Base-by-base conservation (phyloP, 345 rosid species). In the Populus nigra region DNA sequence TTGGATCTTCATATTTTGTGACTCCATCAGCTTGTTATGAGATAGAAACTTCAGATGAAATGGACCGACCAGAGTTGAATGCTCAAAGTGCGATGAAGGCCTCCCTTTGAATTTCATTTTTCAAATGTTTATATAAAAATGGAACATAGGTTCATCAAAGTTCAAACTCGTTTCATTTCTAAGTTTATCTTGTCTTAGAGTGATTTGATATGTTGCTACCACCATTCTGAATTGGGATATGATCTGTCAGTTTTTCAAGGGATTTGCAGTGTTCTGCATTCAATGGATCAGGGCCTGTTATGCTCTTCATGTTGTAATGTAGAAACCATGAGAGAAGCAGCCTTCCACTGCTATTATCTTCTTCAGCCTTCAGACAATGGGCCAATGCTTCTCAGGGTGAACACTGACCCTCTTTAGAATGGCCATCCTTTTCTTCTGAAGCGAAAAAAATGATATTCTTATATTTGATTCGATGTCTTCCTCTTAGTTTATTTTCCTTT, bases 311-410 rank as follows among this genome's bases (percentile, higher is more conserved):
- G 83, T 65, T 87, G 92, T 82, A 89, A 91, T 82, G 29, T 87
- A 75, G 91, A 92, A 77, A 84, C 94, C 45, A 88, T 82, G 94
- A 81, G 36, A 77, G 81, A 79, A 68, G 87, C 86, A 70, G 77
- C 84, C 36, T 89, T 92, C 84, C 84, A 79, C 47, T 94, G 94
- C 82, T 92, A 86, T 78, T 94, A 92, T 82, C 81, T 92, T 74
- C 98, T 94, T 84, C 96, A 88, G 83, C 96, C 98, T 57, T 94
- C 97, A 78, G 90, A 88, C 25, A 84, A 87, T 80, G 96, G 98
- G 71, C 94, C 91, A 13, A 90, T 94, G 97, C 91, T 94, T 88
- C 92, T 94, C 69, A 90, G 94, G 94, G 98, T 92, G 81, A 84
- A 78, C 41, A 7, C 47, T 75, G 23, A 68, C 67, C 77, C 63